phyloP scores from a whole-genome alignment of 106 monocot species.

The Allium cepa region DNA sequence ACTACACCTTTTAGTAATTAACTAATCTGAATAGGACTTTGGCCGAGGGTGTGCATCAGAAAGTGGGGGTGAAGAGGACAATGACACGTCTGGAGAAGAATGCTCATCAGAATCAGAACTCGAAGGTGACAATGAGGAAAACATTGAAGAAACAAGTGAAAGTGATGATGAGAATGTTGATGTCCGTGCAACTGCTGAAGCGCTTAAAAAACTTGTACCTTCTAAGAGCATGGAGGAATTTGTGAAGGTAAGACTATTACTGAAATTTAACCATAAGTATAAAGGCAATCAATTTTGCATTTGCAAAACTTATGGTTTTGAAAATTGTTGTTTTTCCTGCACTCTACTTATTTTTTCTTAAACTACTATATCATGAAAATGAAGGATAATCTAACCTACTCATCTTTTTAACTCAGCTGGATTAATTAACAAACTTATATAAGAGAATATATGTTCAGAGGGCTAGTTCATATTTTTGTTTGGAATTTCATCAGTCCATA shows the following conservation, averaged over 20 bases:
- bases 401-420: no score
- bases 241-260: conserved; percentile 40
- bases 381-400: no score
- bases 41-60: conserved; percentile 52
- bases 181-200: conserved; percentile 40
- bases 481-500: no score
- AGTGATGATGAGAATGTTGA: conserved; percentile 62
- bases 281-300: no score
- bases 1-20: not conserved
- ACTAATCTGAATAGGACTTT: conserved; percentile 40
- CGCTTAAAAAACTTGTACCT: conserved; percentile 62
- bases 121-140: conserved; percentile 52
- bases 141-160: conserved; percentile 55
- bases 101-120: conserved; percentile 54
- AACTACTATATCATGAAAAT: no score
- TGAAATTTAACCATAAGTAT: no score
- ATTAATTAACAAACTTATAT: no score
- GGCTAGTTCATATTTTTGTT: no score
- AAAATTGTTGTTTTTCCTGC: no score
- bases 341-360: no score
- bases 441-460: no score
- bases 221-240: conserved; percentile 49
- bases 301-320: no score
- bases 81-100: conserved; percentile 64
- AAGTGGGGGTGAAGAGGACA: conserved; percentile 67